phyloP scores from a whole-genome alignment of 2,329 filamentous ascomycete genomes.

The Orbilia ellipsospora region DNA sequence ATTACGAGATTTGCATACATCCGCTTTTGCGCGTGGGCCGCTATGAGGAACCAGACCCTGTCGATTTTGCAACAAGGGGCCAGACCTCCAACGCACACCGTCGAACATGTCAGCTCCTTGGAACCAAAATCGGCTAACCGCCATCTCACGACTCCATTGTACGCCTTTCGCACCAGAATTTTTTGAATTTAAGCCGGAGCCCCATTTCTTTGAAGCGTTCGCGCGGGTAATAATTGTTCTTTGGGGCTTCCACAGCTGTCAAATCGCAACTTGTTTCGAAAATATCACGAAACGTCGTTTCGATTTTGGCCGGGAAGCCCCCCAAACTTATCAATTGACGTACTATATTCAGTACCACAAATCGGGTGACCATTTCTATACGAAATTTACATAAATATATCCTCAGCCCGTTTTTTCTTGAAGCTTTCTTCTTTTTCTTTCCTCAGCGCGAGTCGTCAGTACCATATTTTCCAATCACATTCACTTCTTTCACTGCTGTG shows the following conservation, averaged over 20 bases:
- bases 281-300: slow-evolving; percentile 32
- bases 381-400: slow-evolving; percentile 33
- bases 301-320: neutral
- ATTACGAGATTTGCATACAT: no score
- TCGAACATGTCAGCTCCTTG: slow-evolving; percentile 36
- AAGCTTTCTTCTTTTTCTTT: slow-evolving; percentile 20
- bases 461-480: slow-evolving; percentile 14
- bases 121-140: slow-evolving; percentile 26
- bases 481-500: slow-evolving; percentile 41
- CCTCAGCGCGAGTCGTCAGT: slow-evolving; percentile 43
- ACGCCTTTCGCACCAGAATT: neutral
- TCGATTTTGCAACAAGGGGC: slow-evolving; percentile 48
- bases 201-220: no score
- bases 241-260: slow-evolving; percentile 8
- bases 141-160: neutral
- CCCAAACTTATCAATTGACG: neutral
- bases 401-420: neutral
- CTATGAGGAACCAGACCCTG: neutral
- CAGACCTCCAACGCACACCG: slow-evolving; percentile 37
- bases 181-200: neutral
- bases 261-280: slow-evolving; percentile 35
- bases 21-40: no score
- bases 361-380: neutral
- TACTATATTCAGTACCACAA: neutral
- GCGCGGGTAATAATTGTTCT: neutral